Evolutionary conservation across 495 filamentous ascomycete species (phyloP).

Genomic region (Oidiodendron maius): DNA sequence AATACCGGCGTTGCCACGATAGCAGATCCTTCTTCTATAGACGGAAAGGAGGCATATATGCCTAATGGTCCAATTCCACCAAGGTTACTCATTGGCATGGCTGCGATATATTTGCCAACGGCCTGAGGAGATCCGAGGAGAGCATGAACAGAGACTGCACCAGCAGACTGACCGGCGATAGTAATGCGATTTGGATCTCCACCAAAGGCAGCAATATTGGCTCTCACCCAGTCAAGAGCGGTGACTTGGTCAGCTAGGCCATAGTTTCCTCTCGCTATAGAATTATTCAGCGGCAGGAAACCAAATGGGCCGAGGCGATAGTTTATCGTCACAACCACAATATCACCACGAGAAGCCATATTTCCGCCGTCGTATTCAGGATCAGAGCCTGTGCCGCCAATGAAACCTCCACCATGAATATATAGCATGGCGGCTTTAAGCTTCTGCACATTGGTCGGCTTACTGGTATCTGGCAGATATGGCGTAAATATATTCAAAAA

Average conservation of each 20-base stretch:
- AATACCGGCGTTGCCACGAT: conserved; percentile 31
- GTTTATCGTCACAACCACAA: conserved; percentile 38
- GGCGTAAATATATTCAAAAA: conserved; percentile 43
- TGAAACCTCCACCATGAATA: conserved; percentile 57
- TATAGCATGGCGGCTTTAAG: conserved; percentile 51
- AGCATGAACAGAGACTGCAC: conserved; percentile 48
- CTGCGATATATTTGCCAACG: conserved; percentile 34
- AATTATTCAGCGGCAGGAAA: conserved; percentile 15
- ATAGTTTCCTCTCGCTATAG: conserved; percentile 29
- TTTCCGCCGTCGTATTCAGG: conserved; percentile 36
- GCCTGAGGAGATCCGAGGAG: conserved; percentile 23
- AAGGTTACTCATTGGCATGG: conserved; percentile 39
- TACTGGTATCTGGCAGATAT: conserved; percentile 11
- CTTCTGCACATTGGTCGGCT: conserved; percentile 28
- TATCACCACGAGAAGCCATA: conserved; percentile 38
- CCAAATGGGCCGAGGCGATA: conserved; percentile 20
- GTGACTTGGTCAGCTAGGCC: conserved; percentile 34
- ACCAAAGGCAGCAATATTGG: conserved; percentile 63
- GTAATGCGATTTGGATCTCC: conserved; percentile 63
- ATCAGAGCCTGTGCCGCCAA: conserved; percentile 39
- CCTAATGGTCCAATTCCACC: conserved; percentile 36
- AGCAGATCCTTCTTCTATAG: conserved; percentile 34
- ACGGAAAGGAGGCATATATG: conserved; percentile 42
- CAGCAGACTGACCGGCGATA: conserved; percentile 66
- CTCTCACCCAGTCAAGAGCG: conserved; percentile 54